Evolutionary conservation across 345 rosid genomes (phyloP).

Genomic region (Brassica incana): DNA sequence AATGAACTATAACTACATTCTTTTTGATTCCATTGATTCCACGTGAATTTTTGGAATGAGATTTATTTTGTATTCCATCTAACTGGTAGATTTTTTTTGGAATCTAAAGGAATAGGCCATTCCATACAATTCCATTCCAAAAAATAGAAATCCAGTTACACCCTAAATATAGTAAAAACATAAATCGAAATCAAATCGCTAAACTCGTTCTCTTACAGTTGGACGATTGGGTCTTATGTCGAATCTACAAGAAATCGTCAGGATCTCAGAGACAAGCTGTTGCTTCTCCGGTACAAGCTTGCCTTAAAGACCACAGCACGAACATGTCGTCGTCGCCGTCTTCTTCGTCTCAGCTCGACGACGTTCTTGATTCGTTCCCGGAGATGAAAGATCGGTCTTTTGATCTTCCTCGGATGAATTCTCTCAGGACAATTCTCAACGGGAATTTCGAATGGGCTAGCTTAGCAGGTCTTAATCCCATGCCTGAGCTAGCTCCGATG

Average conservation of each 20-base stretch:
- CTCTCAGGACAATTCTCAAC: slow-evolving; percentile 48
- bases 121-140: too few relatives aligned
- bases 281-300: slow-evolving; percentile 36
- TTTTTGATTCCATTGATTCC: too few relatives aligned
- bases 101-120: too few relatives aligned
- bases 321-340: slow-evolving; percentile 62
- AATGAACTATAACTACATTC: too few relatives aligned
- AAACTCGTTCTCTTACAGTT: slow-evolving; percentile 43
- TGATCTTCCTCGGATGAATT: slow-evolving; percentile 51
- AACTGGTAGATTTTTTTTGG: too few relatives aligned
- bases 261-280: slow-evolving; percentile 49
- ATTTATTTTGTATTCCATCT: too few relatives aligned
- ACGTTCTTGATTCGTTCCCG: slow-evolving; percentile 70
- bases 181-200: not conserved
- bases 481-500: slow-evolving; percentile 46
- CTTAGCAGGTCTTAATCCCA: slow-evolving; percentile 55
- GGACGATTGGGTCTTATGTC: slow-evolving; percentile 96
- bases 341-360: slow-evolving; percentile 75
- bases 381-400: slow-evolving; percentile 56
- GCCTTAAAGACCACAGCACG: slow-evolving; percentile 62
- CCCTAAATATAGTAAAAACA: too few relatives aligned
- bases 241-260: slow-evolving; percentile 81
- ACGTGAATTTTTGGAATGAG: too few relatives aligned
- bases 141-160: not conserved
- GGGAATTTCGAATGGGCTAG: slow-evolving; percentile 82